Evolutionary conservation across 306 rosid genomes (phyloP), one percentile per base, ranked within the genome.

Genomic region (Dicorynia guianensis): DNA sequence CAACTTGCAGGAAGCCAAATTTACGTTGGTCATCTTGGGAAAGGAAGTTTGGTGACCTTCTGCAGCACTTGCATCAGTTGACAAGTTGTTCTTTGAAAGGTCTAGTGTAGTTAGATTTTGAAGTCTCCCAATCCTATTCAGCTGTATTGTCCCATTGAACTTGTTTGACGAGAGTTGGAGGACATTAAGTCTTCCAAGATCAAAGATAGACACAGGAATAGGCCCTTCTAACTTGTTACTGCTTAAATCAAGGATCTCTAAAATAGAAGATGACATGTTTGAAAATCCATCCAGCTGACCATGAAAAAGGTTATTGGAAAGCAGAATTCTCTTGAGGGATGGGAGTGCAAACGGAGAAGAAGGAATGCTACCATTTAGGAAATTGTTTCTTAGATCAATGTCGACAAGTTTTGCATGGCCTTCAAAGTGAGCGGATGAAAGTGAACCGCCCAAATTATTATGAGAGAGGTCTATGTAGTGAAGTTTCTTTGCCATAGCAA

Each of bases 91-190:
- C 67, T 38, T 8, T 15, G 91, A 90, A 77, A 90, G 88, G 17
- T 80, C 88, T 5, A 90, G 81, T 5, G 4, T 43, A 0, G 81
- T 43, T 11, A 85, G 85, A 58, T 80, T 84, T 25, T 0, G 11
- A 0, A 84, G 78, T 1, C 33, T 48, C 17, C 1, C 11, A 64
- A 87, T 3, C 50, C 0, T 5, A 14, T 52, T 8, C 0, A 85
- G 71, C 0, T 15, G 19, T 5, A 82, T 1, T 5, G 63, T 54
- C 49, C 88, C 97, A 0, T 11, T 75, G 43, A 87, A 79, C 47
- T 87, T 89, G 91, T 89, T 89, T 0, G 60, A 76, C 11, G 91
- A 35, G 3, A 89, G 69, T 11, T 8, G 11, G 40, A 89, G 87
- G 30, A 19, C 30, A 6, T 0, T 0, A 52, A 0, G 87, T 87